Evolutionary conservation across 73 alveolate species (phyloP).

Genomic region (Tetrahymena elliotti): DNA sequence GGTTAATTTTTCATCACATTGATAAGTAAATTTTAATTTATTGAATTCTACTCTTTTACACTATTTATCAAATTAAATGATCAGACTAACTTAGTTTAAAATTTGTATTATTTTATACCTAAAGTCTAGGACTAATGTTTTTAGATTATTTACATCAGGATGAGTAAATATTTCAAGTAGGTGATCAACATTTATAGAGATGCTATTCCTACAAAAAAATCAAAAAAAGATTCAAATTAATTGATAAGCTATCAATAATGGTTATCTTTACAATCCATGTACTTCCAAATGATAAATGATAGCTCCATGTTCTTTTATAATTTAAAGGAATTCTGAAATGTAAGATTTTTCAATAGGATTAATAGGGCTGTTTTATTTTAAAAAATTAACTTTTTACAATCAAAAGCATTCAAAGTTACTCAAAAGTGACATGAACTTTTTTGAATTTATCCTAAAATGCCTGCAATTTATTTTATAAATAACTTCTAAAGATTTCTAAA

Average conservation of each 20-base stretch:
- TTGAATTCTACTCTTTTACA: not conserved
- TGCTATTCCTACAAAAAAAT: not conserved
- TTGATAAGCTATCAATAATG: not conserved
- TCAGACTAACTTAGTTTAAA: not conserved
- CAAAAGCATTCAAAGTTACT: not conserved
- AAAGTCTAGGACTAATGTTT: not conserved
- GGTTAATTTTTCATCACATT: not conserved
- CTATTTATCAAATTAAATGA: not conserved
- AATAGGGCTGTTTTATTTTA: not conserved
- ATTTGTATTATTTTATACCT: not conserved
- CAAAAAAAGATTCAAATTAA: not conserved
- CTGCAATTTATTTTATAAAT: not conserved
- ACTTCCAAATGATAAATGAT: not conserved
- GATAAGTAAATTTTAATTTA: not conserved
- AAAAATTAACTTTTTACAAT: not conserved
- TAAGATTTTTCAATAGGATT: not conserved
- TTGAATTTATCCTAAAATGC: not conserved
- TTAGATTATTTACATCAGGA: not conserved
- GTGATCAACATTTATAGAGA: not conserved
- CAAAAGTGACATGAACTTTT: not conserved
- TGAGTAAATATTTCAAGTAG: not conserved
- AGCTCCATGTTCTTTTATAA: not conserved
- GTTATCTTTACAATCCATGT: not conserved
- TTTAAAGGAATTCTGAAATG: not conserved
- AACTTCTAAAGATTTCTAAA: not conserved